phyloP scores from a whole-genome alignment of 768 basidiomycete genomes.

The Imleria badia region DNA sequence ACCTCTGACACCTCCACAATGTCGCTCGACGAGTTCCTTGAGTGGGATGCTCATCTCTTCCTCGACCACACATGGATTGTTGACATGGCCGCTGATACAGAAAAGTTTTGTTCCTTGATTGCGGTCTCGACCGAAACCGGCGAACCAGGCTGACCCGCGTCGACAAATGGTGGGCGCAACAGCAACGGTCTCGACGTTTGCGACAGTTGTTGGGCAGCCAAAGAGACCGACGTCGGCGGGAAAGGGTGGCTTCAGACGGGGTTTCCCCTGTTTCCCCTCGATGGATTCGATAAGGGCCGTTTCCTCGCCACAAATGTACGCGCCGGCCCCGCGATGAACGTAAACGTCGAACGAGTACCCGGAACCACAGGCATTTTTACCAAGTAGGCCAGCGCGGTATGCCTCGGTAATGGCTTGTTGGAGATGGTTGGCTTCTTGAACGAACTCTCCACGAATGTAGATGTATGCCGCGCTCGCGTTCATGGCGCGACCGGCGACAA shows the following conservation, averaged over 20 bases:
- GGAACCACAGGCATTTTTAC: conserved; percentile 87
- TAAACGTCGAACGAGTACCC: conserved; percentile 98
- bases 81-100: conserved; percentile 96
- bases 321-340: conserved; percentile 96
- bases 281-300: conserved; percentile 96
- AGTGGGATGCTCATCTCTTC: conserved; percentile 99
- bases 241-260: conserved; percentile 96
- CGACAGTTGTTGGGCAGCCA: conserved; percentile 95
- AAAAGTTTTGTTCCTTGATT: conserved; percentile 97
- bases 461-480: conserved; percentile 99
- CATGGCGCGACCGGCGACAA: conserved; percentile 96
- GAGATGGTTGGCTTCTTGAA: conserved; percentile 90
- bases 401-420: conserved; percentile 96
- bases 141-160: conserved; percentile 88
- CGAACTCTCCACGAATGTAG: conserved; percentile 98
- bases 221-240: conserved; percentile 98
- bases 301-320: conserved; percentile 99
- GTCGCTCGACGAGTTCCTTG: conserved; percentile 92
- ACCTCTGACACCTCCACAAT: conserved; percentile 91
- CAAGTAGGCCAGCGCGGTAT: conserved; percentile 84
- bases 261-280: conserved; percentile 98
- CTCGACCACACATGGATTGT: conserved; percentile 96
- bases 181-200: conserved; percentile 97
- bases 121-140: conserved; percentile 84
- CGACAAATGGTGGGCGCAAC: conserved; percentile 97